Evolutionary conservation across 768 basidiomycete genomes (phyloP).

Genomic region (Kwoniella sp.): DNA sequence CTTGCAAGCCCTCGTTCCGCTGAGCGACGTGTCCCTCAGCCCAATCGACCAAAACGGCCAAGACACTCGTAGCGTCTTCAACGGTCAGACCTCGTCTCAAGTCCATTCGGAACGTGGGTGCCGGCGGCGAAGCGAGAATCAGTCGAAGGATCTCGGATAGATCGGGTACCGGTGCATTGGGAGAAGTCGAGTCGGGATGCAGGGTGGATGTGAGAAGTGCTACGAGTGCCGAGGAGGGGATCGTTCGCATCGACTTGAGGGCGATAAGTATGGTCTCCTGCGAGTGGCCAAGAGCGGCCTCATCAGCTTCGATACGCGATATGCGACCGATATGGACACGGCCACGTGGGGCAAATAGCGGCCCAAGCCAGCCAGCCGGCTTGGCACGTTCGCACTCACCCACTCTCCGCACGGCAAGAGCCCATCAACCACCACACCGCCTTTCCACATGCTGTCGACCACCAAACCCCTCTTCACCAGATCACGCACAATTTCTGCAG

Average conservation of each 20-base stretch:
- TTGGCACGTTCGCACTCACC: slow-evolving; percentile 32
- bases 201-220: slow-evolving; percentile 23
- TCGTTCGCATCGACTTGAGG: slow-evolving; percentile 20
- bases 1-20: slow-evolving; percentile 17
- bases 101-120: slow-evolving; percentile 44
- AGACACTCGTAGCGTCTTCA: slow-evolving; percentile 42
- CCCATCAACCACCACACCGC: slow-evolving; percentile 38
- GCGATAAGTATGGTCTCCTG: slow-evolving; percentile 40
- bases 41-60: slow-evolving; percentile 39
- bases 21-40: slow-evolving; percentile 34
- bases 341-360: no score
- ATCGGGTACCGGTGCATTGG: not conserved
- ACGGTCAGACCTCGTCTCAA: slow-evolving; percentile 34
- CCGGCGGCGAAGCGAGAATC: slow-evolving; percentile 37
- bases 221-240: slow-evolving; percentile 35
- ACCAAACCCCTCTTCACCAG: slow-evolving; percentile 33
- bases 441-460: slow-evolving; percentile 40
- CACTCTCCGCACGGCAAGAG: slow-evolving; percentile 45
- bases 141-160: slow-evolving; percentile 9
- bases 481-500: slow-evolving; percentile 27
- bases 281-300: slow-evolving; percentile 5
- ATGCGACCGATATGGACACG: no score
- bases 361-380: no score
- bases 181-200: slow-evolving; percentile 4
- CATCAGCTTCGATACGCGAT: not conserved